Percentiles rank a stretch among this genome's conserved stretches.
Conservation (phyloP, 179 eudicot species). For the Silene noctiflora region DNA sequence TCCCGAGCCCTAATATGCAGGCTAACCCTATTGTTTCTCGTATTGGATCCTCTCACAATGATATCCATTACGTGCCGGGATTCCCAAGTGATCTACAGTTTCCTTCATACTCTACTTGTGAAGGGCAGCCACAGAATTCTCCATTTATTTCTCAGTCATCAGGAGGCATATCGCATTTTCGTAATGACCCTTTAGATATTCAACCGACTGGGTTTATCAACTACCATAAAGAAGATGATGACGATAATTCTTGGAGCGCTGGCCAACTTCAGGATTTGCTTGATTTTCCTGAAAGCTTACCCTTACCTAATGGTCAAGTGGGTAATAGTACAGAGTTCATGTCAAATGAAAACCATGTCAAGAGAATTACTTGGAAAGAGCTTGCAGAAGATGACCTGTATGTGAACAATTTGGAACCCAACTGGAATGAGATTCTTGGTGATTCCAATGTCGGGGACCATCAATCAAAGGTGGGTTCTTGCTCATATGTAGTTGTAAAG, state of each 20-base stretch:
- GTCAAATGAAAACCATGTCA: constrained; percentile 34
- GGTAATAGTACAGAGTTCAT: constrained; percentile 31
- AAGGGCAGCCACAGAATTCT: constrained; percentile 29
- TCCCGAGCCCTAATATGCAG: constrained; percentile 21
- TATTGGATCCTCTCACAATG: constrained; percentile 24
- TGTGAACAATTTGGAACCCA: constrained; percentile 42
- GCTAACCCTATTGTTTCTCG: constrained; percentile 29
- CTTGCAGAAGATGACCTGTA: constrained; percentile 37
- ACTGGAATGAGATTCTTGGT: constrained; percentile 48
- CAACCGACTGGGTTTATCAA: constrained; percentile 31
- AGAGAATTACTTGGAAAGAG: constrained; percentile 51
- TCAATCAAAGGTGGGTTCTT: constrained; percentile 39
- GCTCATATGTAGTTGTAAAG: background rate
- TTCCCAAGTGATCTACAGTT: constrained; percentile 39
- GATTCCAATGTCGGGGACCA: constrained; percentile 39
- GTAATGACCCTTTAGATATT: constrained; percentile 23
- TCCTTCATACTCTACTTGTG: constrained; percentile 38
- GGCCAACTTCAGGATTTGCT: constrained; percentile 49
- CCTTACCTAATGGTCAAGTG: constrained; percentile 33
- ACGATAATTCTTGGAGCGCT: constrained; percentile 44
- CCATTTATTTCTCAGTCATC: constrained; percentile 41
- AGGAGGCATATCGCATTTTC: constrained; percentile 28
- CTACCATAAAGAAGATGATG: constrained; percentile 38
- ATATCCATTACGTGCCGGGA: constrained; percentile 38
- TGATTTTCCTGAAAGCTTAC: constrained; percentile 43